These are phyloP conservation scores for Diplocarpon mali DNA, from an alignment of 2,329 filamentous ascomycete species.

Conservation along the genomic window DNA sequence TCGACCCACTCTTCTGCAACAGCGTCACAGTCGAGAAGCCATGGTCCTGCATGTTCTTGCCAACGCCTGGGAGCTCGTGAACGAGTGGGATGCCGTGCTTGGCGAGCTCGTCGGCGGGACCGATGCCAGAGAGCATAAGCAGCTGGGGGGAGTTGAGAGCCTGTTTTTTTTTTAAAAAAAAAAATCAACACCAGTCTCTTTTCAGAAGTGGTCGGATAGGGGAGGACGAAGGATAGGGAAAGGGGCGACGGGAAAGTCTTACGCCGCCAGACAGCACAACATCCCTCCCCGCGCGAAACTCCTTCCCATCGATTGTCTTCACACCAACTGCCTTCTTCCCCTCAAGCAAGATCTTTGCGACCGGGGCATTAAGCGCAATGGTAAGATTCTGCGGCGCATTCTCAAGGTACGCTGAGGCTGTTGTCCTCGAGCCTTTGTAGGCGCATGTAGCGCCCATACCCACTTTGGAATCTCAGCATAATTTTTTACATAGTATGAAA, in stretches of 20 bases:
- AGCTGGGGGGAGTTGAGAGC: slow-evolving; percentile 36
- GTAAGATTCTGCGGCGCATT: slow-evolving; percentile 39
- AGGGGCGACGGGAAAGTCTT: neutral
- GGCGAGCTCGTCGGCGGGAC: slow-evolving; percentile 30
- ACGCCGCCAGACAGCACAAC: slow-evolving; percentile 38
- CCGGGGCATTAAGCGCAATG: slow-evolving; percentile 37
- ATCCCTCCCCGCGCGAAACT: slow-evolving; percentile 28
- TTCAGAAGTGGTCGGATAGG: too few relatives aligned
- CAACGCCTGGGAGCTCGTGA: slow-evolving; percentile 52
- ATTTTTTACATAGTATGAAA: too few relatives aligned
- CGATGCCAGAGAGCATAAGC: slow-evolving; percentile 37
- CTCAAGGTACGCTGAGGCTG: slow-evolving; percentile 38
- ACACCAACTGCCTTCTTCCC: slow-evolving; percentile 36
- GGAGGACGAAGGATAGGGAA: neutral
- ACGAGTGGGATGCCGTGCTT: slow-evolving; percentile 39
- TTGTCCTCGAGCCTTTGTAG: slow-evolving; percentile 37
- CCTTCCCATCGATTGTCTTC: slow-evolving; percentile 30
- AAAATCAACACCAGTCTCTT: neutral
- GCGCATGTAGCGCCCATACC: slow-evolving; percentile 38
- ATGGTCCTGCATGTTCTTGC: slow-evolving; percentile 39
- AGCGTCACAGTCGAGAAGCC: slow-evolving; percentile 27
- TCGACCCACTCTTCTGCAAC: slow-evolving; percentile 31
- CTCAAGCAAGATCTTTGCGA: slow-evolving; percentile 37
- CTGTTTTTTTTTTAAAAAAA: too few relatives aligned
- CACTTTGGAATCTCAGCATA: slow-evolving; percentile 21